These are phyloP conservation scores for Anastatica hierochuntica DNA, from an alignment of 345 rosid species.

Conservation along the genomic window DNA sequence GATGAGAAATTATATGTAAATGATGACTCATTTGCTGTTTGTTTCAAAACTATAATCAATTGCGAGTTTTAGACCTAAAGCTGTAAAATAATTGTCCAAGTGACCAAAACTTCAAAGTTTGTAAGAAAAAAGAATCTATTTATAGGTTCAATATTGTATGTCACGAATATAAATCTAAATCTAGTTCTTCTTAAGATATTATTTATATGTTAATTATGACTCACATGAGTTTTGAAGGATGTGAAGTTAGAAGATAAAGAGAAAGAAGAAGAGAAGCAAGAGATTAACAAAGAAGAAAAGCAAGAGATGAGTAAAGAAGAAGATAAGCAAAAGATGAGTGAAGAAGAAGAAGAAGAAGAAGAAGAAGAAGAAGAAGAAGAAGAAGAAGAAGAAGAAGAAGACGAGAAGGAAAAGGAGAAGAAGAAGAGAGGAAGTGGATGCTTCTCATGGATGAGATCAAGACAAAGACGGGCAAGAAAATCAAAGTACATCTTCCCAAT, in stretches of 20 bases:
- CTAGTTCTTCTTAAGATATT: no score
- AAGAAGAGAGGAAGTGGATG: slow-evolving; percentile 44
- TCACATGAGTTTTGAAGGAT: slow-evolving; percentile 17
- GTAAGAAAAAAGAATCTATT: no score
- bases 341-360: slow-evolving; percentile 11
- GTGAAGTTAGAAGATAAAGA: slow-evolving; percentile 27
- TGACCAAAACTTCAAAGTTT: no score
- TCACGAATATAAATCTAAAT: no score
- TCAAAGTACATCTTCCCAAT: slow-evolving; percentile 27
- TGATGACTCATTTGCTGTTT: no score
- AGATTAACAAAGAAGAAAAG: slow-evolving; percentile 8
- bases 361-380: slow-evolving; percentile 18
- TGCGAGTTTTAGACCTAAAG: no score
- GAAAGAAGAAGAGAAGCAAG: slow-evolving; percentile 9
- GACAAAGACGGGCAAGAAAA: slow-evolving; percentile 38
- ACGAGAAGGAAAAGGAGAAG: slow-evolving; percentile 2
- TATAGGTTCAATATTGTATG: no score
- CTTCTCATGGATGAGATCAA: slow-evolving; percentile 58
- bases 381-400: not conserved
- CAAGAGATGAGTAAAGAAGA: slow-evolving; percentile 19
- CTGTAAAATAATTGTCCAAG: no score
- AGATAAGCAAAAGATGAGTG: not conserved
- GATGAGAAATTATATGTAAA: no score
- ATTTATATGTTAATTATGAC: not conserved
- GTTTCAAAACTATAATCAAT: no score